Evolutionary conservation across 2,329 filamentous ascomycete species (phyloP).

Genomic region (Microthyrium microscopicum): DNA sequence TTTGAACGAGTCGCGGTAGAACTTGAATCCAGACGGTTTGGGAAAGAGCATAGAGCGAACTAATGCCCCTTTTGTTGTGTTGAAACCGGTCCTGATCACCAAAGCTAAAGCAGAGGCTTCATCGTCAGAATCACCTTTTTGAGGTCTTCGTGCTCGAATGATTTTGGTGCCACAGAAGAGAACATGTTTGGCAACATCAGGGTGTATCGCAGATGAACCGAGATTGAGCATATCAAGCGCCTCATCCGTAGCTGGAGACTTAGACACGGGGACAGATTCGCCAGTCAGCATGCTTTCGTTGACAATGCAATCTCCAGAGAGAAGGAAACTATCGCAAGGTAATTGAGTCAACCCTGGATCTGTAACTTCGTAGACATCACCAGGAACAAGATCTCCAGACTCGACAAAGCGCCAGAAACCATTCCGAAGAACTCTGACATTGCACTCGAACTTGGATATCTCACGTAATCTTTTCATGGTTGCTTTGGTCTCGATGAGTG

Average conservation of each 20-base stretch:
- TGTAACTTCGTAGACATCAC: constrained; percentile 92
- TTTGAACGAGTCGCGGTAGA: constrained; percentile 91
- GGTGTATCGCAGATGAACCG: constrained; percentile 63
- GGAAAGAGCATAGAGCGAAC: constrained; percentile 98
- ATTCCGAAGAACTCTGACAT: constrained; percentile 80
- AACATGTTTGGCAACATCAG: constrained; percentile 74
- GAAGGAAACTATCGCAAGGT: constrained; percentile 77
- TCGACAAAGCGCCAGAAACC: constrained; percentile 88
- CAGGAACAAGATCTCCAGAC: constrained; percentile 79
- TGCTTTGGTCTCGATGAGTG: constrained; percentile 75
- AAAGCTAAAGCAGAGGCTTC: constrained; percentile 85
- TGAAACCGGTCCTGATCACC: constrained; percentile 87
- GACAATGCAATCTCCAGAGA: constrained; percentile 92
- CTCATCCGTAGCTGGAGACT: constrained; percentile 67
- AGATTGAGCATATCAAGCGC: constrained; percentile 62
- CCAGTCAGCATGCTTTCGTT: constrained; percentile 98
- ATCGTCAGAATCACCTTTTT: constrained; percentile 47
- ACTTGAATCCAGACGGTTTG: constrained; percentile 95
- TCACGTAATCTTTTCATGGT: constrained; percentile 85
- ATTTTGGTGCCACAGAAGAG: constrained; percentile 93
- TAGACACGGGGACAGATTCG: constrained; percentile 93
- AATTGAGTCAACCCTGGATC: constrained; percentile 80
- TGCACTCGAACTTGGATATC: constrained; percentile 88
- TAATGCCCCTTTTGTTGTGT: constrained; percentile 89
- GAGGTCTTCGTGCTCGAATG: constrained; percentile 67